Percentiles rank a stretch among this genome's conserved stretches.
Conservation (phyloP, 257 asterid genomes). For the Solanum tacnaense region DNA sequence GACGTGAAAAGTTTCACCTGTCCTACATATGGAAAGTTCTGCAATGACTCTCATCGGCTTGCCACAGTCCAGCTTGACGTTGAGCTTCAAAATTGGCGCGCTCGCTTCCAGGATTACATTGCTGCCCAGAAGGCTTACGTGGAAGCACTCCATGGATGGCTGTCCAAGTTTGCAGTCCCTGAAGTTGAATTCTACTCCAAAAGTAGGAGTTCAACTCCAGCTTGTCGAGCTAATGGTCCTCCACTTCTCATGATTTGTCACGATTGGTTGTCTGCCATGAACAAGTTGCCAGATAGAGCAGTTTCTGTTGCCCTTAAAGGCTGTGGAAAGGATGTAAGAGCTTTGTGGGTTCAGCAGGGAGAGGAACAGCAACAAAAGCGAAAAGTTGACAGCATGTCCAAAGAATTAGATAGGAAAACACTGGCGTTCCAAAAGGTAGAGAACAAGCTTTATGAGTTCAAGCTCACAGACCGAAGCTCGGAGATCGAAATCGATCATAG, state of each 20-base stretch:
- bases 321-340: constrained; percentile 69
- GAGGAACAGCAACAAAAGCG: constrained; percentile 72
- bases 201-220: constrained; percentile 15
- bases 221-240: constrained; percentile 31
- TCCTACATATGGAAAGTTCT: constrained; percentile 68
- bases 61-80: constrained; percentile 79
- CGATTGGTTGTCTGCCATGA: constrained; percentile 52
- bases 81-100: constrained; percentile 77
- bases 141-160: constrained; percentile 66
- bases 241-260: constrained; percentile 54
- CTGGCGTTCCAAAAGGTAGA: constrained; percentile 53
- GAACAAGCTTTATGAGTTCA: constrained; percentile 33
- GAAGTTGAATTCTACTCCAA: constrained; percentile 41
- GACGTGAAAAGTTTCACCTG: constrained; percentile 66
- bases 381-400: constrained; percentile 64
- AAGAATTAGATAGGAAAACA: constrained; percentile 57
- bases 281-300: constrained; percentile 53
- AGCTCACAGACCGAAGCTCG: constrained; percentile 27
- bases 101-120: constrained; percentile 52
- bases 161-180: constrained; percentile 51
- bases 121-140: constrained; percentile 54
- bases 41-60: constrained; percentile 73
- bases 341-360: constrained; percentile 82
- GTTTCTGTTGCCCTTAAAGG: constrained; percentile 51
- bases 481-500: constrained; percentile 31